phyloP scores from a whole-genome alignment of 345 rosid genomes.

The Populus euphratica region DNA sequence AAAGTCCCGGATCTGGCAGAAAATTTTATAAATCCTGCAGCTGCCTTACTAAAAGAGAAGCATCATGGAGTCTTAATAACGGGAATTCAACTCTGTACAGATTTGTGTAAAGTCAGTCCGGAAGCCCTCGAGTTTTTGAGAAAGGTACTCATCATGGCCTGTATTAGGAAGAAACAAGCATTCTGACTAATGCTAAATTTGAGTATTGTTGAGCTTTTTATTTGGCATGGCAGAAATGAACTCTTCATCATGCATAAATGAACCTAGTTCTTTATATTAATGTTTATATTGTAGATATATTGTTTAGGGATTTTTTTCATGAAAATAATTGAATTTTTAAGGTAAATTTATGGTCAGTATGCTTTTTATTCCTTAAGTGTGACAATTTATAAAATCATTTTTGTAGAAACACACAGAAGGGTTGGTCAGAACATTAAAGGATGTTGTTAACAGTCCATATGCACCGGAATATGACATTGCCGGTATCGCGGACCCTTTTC shows the following conservation, averaged over 20 bases:
- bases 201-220: conserved; percentile 9
- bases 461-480: conserved; percentile 97
- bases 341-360: neutral
- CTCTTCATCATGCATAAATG: neutral
- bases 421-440: conserved; percentile 80
- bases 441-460: conserved; percentile 86
- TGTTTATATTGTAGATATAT: neutral
- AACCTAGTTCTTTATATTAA: neutral
- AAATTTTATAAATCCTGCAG: conserved; percentile 86
- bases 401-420: conserved; percentile 87
- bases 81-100: conserved; percentile 92
- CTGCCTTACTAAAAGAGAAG: conserved; percentile 88
- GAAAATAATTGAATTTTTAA: neutral
- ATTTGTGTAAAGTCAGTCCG: conserved; percentile 77
- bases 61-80: conserved; percentile 98
- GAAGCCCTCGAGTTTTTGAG: conserved; percentile 85
- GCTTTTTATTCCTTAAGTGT: neutral
- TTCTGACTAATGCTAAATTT: neutral
- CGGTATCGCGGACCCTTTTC: conserved; percentile 96
- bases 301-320: neutral
- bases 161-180: neutral
- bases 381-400: conserved; percentile 13
- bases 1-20: conserved; percentile 98
- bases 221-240: conserved; percentile 10
- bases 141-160: conserved; percentile 53